Percentiles rank a stretch among this genome's conserved stretches.
Evolutionary conservation across 495 filamentous ascomycete species (phyloP).

Genomic region (Xylaria nigripes): DNA sequence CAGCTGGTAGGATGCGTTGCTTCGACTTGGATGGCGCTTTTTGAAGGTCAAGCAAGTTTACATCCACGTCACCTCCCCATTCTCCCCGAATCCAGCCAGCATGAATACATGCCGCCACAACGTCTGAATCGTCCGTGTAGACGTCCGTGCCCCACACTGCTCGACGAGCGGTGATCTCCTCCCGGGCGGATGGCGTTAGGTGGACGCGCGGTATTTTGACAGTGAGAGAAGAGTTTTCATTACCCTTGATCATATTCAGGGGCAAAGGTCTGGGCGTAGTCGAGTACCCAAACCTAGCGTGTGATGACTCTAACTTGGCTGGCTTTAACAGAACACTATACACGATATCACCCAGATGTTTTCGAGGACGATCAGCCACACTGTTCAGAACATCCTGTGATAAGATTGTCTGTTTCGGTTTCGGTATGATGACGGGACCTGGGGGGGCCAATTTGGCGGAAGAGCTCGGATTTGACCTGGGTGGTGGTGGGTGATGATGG

Average conservation of each 20-base stretch:
- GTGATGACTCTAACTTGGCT: slow-evolving; percentile 38
- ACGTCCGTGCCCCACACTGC: slow-evolving; percentile 88
- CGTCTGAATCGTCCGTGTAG: slow-evolving; percentile 94
- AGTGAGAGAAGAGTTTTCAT: slow-evolving; percentile 85
- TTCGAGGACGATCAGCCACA: slow-evolving; percentile 59
- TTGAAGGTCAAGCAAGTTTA: slow-evolving; percentile 57
- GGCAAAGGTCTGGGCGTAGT: slow-evolving; percentile 69
- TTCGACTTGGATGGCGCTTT: slow-evolving; percentile 28
- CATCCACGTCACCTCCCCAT: slow-evolving; percentile 66
- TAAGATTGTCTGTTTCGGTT: slow-evolving; percentile 54
- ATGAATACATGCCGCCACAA: slow-evolving; percentile 88
- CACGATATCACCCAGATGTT: slow-evolving; percentile 62
- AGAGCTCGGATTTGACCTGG: slow-evolving; percentile 28
- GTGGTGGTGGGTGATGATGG: slow-evolving; percentile 30
- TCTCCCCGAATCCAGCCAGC: slow-evolving; percentile 84
- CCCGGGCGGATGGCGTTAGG: slow-evolving; percentile 55
- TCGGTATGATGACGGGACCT: slow-evolving; percentile 40
- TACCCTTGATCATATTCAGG: slow-evolving; percentile 57
- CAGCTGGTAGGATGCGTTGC: slow-evolving; percentile 13
- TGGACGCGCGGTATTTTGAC: slow-evolving; percentile 76
- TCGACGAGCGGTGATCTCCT: slow-evolving; percentile 70
- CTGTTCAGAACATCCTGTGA: slow-evolving; percentile 60
- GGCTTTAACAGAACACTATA: slow-evolving; percentile 48
- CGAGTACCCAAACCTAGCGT: slow-evolving; percentile 57
- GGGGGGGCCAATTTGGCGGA: slow-evolving; percentile 28